Conservation (phyloP, 495 filamentous ascomycete genomes). For the Podospora tetraspora region DNA sequence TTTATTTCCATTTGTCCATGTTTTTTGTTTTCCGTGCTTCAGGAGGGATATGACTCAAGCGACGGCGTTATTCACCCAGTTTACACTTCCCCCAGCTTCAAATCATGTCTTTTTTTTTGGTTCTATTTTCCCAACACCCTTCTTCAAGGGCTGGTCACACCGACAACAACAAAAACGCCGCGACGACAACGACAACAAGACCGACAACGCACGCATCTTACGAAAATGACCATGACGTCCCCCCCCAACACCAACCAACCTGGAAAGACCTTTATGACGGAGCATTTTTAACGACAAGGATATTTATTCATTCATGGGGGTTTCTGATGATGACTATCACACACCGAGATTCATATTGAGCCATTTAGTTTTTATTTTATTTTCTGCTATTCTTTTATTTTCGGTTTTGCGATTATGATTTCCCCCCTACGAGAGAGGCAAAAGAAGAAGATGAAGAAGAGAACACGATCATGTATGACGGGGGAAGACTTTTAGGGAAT, state of each 20-base stretch:
- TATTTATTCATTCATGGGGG: background rate
- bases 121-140: constrained; percentile 9
- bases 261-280: constrained; percentile 18
- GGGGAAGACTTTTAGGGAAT: background rate
- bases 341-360: background rate
- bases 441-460: background rate
- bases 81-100: constrained; percentile 8
- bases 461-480: background rate
- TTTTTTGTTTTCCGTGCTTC: constrained; percentile 22
- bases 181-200: constrained; percentile 15
- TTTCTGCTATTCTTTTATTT: background rate
- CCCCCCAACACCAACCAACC: too few relatives aligned
- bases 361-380: constrained; percentile 1
- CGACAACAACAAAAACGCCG: constrained; percentile 3
- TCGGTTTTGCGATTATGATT: constrained; percentile 14
- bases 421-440: background rate
- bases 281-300: constrained; percentile 5
- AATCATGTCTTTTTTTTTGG: background rate
- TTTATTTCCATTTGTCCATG: constrained; percentile 29
- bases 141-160: background rate
- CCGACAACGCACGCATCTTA: background rate
- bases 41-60: constrained; percentile 19
- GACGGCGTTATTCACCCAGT: constrained; percentile 23
- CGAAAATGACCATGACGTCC: background rate
- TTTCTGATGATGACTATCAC: background rate